Conservation (phyloP, 2,329 filamentous ascomycete genomes). For the Colletotrichum higginsianum region DNA sequence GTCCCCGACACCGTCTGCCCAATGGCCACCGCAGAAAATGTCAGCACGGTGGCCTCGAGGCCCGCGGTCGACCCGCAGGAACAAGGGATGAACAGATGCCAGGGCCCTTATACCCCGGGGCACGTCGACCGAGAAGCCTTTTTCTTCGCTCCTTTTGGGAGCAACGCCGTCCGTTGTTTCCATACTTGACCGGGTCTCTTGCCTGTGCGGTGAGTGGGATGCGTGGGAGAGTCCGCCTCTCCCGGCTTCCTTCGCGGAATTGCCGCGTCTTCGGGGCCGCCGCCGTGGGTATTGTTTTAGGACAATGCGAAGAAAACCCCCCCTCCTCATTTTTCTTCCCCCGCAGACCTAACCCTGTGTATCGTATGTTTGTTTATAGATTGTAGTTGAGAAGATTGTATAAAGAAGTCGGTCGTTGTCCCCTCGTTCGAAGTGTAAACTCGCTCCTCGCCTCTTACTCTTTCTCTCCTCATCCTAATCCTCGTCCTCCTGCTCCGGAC, state of each 20-base stretch:
- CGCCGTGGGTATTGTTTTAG: conserved; percentile 9
- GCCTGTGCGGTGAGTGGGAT: background rate
- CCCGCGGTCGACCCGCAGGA: too few species aligned
- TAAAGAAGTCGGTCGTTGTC: background rate
- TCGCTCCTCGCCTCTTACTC: background rate
- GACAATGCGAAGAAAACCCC: background rate
- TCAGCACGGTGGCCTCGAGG: background rate
- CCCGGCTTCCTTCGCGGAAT: conserved; percentile 6
- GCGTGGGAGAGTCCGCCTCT: conserved; percentile 13
- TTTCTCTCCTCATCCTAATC: too few species aligned
- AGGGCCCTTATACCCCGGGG: background rate
- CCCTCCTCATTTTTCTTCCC: background rate
- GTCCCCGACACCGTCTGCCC: background rate
- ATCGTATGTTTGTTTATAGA: conserved; percentile 1
- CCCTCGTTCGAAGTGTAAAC: background rate
- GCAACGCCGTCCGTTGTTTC: background rate
- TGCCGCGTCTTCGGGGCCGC: conserved; percentile 13
- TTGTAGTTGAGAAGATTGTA: background rate
- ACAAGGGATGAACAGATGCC: background rate
- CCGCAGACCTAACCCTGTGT: background rate
- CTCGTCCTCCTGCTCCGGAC: background rate
- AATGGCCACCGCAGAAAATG: conserved; percentile 7
- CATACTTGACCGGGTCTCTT: background rate
- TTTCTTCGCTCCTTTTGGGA: background rate
- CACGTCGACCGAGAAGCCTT: background rate